Conservation (phyloP, 2,329 filamentous ascomycete genomes). For the Epichloe scottii region DNA sequence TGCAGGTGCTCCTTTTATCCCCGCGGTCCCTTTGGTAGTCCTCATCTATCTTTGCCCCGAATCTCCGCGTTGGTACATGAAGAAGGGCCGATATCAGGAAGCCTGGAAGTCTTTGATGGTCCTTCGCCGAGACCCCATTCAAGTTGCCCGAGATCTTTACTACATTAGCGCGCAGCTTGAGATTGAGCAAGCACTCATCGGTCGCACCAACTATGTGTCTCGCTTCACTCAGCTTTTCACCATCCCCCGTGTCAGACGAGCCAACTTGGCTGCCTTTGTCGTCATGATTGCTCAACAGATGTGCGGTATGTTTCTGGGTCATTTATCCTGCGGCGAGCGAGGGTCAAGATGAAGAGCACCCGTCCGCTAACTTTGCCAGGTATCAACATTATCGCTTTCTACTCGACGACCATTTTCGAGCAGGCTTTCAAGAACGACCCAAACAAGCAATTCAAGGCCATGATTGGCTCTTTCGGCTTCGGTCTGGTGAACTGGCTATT, state of each 20-base stretch:
- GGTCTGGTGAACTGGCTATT: conserved; percentile 51
- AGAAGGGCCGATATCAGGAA: conserved; percentile 46
- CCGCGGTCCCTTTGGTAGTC: conserved; percentile 38
- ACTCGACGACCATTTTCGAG: conserved; percentile 50
- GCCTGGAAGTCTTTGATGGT: conserved; percentile 43
- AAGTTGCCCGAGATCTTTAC: conserved; percentile 49
- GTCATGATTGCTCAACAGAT: conserved; percentile 73
- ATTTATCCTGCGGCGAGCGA: neutral
- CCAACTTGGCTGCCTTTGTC: conserved; percentile 62
- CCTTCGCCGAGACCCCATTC: conserved; percentile 40
- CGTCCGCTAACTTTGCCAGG: conserved; percentile 2
- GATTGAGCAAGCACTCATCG: conserved; percentile 25
- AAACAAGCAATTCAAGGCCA: conserved; percentile 31
- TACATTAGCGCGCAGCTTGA: conserved; percentile 34
- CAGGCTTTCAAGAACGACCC: conserved; percentile 39
- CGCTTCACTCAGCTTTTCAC: conserved; percentile 52
- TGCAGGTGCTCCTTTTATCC: conserved; percentile 42
- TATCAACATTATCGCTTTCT: conserved; percentile 63
- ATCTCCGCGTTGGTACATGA: conserved; percentile 52
- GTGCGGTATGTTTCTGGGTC: conserved; percentile 29
- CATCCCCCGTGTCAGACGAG: conserved; percentile 54
- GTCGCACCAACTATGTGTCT: conserved; percentile 27
- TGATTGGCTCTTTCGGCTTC: conserved; percentile 34
- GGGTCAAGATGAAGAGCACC: too few relatives aligned
- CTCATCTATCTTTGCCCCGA: conserved; percentile 51